These are phyloP conservation scores for Polychytrium aggregatum DNA, from an alignment of 192 early-diverging fungal species.

Conservation along the genomic window DNA sequence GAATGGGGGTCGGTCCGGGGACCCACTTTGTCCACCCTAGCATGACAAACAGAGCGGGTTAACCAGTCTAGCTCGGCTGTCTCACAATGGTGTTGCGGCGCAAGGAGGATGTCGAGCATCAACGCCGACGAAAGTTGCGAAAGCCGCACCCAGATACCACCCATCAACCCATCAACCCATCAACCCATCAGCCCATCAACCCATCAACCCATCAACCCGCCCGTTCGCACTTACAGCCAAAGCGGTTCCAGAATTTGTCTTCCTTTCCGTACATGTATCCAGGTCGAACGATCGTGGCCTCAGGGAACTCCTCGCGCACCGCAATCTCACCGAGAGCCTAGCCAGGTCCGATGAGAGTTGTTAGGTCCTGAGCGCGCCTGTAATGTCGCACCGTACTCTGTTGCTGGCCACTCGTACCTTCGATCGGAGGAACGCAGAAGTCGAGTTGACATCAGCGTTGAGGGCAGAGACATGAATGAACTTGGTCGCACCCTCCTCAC, in stretches of 20 bases:
- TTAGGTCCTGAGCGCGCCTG: too few species aligned
- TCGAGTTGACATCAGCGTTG: slow-evolving; percentile 62
- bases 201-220: too few species aligned
- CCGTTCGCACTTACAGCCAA: slow-evolving; percentile 61
- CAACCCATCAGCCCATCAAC: too few species aligned
- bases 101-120: too few species aligned
- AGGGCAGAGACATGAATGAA: slow-evolving; percentile 85
- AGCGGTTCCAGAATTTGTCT: slow-evolving; percentile 84
- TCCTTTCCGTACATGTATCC: slow-evolving; percentile 82
- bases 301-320: slow-evolving; percentile 80
- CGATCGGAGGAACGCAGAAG: slow-evolving; percentile 66
- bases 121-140: too few species aligned
- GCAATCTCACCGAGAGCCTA: slow-evolving; percentile 84
- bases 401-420: slow-evolving; percentile 48
- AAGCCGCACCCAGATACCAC: too few species aligned
- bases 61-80: too few species aligned
- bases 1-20: slow-evolving; percentile 35
- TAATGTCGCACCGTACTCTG: too few species aligned
- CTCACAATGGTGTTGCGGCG: too few species aligned
- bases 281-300: slow-evolving; percentile 88
- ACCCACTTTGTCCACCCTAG: slow-evolving; percentile 24
- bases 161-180: too few species aligned
- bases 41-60: too few species aligned
- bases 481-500: slow-evolving; percentile 69
- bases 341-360: too few species aligned